Base-by-base conservation (phyloP, 371 early-diverging fungal species). In the Choanephora cucurbitarum region DNA sequence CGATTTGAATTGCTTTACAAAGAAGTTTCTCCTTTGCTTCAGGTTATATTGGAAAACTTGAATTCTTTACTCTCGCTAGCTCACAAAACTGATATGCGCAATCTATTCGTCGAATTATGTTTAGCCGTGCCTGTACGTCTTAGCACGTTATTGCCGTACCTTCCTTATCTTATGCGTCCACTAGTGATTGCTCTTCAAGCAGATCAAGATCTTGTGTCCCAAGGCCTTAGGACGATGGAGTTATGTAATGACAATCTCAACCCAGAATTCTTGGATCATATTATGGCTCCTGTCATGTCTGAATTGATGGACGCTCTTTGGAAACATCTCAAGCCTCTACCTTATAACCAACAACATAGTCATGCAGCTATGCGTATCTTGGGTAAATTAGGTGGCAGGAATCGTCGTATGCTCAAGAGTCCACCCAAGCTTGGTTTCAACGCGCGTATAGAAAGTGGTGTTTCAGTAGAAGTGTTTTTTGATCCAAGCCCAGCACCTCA, bases 161-260 rank as follows among this genome's bases (percentile, higher is more conserved):
- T 99, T 18, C 89, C 93, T 13, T 92, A 90, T 53, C 66, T 99
- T 64, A 96, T 98, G 97, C 91, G 91, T 43, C 98, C 99, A 13
- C 81, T 99, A 9, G 93, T 97, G 2, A 74, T 95, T 48, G 96
- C 99, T 0, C 80, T 99, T 14, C 89, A 94, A 64, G 87, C 94
- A 0, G 92, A 93, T 37, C 86, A 92, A 14, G 96, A 97, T 22
- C 83, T 99, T 8, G 95, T 96, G 9, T 89, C 86, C 21, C 97
- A 98, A 70, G 98, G 97, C 5, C 75, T 99, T 49, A 86, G 99
- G 34, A 98, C 97, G 0, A 85, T 99, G 52, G 99, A 99, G 72
- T 81, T 97, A 5, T 99, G 98, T 70, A 92, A 98, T 44, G 99
- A 99, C 69, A 98, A 98, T 61, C 69, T 99, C 23, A 97, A 95